A percentile compares a stretch with the other conserved stretches of the same genome.
phyloP scores from a whole-genome alignment of 495 filamentous ascomycete species.

The Neurospora sp. region DNA sequence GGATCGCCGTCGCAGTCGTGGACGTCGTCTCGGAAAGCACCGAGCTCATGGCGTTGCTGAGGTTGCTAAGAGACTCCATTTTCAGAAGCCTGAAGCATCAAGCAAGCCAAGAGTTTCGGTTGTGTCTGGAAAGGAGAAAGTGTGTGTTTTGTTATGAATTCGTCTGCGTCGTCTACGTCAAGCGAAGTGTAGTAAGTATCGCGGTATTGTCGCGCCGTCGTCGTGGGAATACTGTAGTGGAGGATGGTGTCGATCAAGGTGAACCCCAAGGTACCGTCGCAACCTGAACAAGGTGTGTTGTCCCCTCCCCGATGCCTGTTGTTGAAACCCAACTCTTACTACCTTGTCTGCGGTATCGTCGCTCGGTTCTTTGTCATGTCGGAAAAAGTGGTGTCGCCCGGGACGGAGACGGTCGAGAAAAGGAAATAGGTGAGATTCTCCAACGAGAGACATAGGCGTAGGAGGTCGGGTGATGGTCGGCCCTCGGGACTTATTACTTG shows the following conservation, averaged over 20 bases:
- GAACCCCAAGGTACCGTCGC: not conserved
- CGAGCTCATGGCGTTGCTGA: not conserved
- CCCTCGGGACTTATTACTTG: not conserved
- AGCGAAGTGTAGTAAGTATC: not conserved
- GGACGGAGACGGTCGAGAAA: not conserved
- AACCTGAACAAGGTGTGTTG: not conserved
- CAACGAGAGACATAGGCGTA: not conserved
- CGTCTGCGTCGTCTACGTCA: not conserved
- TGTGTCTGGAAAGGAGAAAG: not conserved
- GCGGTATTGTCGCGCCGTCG: not conserved
- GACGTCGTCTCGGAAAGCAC: not conserved
- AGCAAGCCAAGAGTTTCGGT: not conserved
- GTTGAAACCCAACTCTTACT: not conserved
- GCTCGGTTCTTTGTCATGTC: not conserved
- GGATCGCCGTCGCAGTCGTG: conserved; percentile 2
- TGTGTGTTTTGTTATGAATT: not conserved
- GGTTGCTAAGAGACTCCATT: not conserved
- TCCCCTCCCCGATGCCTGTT: not conserved
- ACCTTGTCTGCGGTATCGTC: not conserved
- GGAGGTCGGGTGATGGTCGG: not conserved
- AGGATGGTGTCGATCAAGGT: not conserved
- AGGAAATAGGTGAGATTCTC: not conserved
- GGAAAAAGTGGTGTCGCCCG: not conserved
- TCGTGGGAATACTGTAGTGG: not conserved
- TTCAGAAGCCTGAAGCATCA: not conserved